Evolutionary conservation across 306 rosid species (phyloP).

Genomic region (Leucaena leucocephala): DNA sequence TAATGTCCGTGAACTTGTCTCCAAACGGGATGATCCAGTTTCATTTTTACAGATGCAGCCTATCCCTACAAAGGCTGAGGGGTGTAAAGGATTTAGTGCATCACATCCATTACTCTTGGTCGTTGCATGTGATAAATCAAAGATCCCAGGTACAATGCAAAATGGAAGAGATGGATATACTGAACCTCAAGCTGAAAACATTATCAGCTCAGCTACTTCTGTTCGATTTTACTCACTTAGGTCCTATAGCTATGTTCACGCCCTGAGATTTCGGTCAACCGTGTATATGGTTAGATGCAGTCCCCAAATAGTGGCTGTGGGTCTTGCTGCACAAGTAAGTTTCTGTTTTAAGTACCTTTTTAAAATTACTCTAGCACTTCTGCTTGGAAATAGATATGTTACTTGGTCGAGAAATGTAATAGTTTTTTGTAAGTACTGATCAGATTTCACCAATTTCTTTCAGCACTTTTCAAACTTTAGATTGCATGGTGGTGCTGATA

Average conservation of each 20-base stretch:
- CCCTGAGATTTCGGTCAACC: conserved; percentile 89
- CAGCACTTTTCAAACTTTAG: conserved; percentile 23
- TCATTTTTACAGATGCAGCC: conserved; percentile 96
- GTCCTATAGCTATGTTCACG: conserved; percentile 87
- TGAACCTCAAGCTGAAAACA: conserved; percentile 62
- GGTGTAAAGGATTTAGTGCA: conserved; percentile 71
- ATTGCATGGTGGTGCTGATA: conserved; percentile 30
- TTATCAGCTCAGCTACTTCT: conserved; percentile 69
- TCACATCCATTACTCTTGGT: conserved; percentile 93
- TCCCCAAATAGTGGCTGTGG: conserved; percentile 85
- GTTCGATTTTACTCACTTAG: conserved; percentile 92
- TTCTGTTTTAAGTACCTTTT: conserved; percentile 28
- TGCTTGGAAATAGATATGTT: conserved; percentile 26
- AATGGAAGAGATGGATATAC: conserved; percentile 69
- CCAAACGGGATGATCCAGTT: conserved; percentile 91
- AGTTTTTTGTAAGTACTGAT: conserved; percentile 19
- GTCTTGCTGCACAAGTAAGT: conserved; percentile 96
- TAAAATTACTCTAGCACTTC: conserved; percentile 28
- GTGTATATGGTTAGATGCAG: conserved; percentile 97
- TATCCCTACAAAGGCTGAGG: conserved; percentile 60
- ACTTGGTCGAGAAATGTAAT: conserved; percentile 29
- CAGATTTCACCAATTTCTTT: conserved; percentile 35
- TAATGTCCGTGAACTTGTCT: conserved; percentile 74
- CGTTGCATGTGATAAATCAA: conserved; percentile 83
- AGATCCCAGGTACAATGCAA: conserved; percentile 71